Percentiles rank a stretch among this genome's conserved stretches.
phyloP scores from a whole-genome alignment of 345 rosid species.

The Nasturtium officinale region DNA sequence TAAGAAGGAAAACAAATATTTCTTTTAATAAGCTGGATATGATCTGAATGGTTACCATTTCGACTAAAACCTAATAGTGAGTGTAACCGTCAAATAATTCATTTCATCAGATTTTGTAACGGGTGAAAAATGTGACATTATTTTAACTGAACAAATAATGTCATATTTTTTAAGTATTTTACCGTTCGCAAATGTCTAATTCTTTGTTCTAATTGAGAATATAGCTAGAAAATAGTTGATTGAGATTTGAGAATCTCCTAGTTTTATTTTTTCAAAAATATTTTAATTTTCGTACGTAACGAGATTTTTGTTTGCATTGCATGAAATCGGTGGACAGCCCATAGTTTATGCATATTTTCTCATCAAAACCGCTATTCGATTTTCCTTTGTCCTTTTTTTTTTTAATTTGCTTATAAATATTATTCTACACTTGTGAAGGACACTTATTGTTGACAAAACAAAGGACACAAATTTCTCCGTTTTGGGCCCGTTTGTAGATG shows the following conservation, averaged over 20 bases:
- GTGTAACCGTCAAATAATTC: no score
- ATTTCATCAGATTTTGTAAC: no score
- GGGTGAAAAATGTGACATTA: no score
- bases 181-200: not conserved
- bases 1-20: not conserved
- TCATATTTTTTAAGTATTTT: no score
- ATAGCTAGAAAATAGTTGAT: constrained; percentile 6
- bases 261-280: not conserved
- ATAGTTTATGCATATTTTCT: constrained; percentile 34
- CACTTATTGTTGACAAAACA: not conserved
- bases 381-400: constrained; percentile 6
- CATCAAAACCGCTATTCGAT: constrained; percentile 39
- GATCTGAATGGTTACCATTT: no score
- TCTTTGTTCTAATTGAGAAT: constrained; percentile 11
- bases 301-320: constrained; percentile 46
- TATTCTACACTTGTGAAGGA: not conserved
- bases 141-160: no score
- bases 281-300: constrained; percentile 27
- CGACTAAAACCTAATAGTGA: no score
- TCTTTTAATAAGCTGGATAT: no score
- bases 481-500: constrained; percentile 22
- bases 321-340: constrained; percentile 47
- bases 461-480: constrained; percentile 35
- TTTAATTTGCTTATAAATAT: not conserved
- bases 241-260: constrained; percentile 28